A percentile compares a stretch with the other conserved stretches of the same genome.
Evolutionary conservation across 2,329 filamentous ascomycete genomes (phyloP).

Genomic region (Anthostomella pinea): DNA sequence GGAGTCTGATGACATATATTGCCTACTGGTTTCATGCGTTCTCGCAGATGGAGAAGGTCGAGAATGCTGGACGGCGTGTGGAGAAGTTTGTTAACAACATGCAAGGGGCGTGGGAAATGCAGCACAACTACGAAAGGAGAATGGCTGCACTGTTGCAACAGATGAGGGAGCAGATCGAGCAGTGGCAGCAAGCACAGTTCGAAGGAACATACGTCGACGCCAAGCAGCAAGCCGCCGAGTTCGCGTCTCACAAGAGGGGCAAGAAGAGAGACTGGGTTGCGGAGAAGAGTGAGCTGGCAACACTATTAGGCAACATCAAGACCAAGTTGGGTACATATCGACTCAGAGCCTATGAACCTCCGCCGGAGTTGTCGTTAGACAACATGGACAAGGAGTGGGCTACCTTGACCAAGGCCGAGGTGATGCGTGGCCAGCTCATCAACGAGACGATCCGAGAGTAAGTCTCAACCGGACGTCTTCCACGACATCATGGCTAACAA

Average conservation of each 20-base stretch:
- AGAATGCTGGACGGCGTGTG: slow-evolving; percentile 92
- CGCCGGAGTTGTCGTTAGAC: slow-evolving; percentile 76
- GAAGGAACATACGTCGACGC: slow-evolving; percentile 91
- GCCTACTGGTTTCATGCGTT: slow-evolving; percentile 99
- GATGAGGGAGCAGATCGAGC: slow-evolving; percentile 68
- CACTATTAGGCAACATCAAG: slow-evolving; percentile 95
- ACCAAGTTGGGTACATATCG: slow-evolving; percentile 96
- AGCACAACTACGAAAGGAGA: slow-evolving; percentile 88
- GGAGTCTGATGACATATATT: slow-evolving; percentile 98
- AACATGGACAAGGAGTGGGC: slow-evolving; percentile 82
- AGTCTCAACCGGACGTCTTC: slow-evolving; percentile 29
- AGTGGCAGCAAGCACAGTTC: slow-evolving; percentile 79
- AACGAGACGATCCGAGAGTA: slow-evolving; percentile 97
- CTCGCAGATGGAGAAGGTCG: slow-evolving; percentile 97
- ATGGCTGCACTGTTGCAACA: slow-evolving; percentile 79
- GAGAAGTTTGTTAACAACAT: slow-evolving; percentile 99
- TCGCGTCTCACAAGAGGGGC: slow-evolving; percentile 85
- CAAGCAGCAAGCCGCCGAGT: slow-evolving; percentile 78
- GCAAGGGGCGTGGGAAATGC: slow-evolving; percentile 99
- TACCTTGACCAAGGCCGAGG: slow-evolving; percentile 76
- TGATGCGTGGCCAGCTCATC: slow-evolving; percentile 85
- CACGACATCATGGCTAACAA: slow-evolving; percentile 5
- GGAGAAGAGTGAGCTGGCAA: slow-evolving; percentile 93
- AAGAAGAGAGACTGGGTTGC: slow-evolving; percentile 95
- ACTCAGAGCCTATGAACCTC: slow-evolving; percentile 85